Conservation (phyloP, 257 asterid species). For the Nicotiana tomentosiformis region DNA sequence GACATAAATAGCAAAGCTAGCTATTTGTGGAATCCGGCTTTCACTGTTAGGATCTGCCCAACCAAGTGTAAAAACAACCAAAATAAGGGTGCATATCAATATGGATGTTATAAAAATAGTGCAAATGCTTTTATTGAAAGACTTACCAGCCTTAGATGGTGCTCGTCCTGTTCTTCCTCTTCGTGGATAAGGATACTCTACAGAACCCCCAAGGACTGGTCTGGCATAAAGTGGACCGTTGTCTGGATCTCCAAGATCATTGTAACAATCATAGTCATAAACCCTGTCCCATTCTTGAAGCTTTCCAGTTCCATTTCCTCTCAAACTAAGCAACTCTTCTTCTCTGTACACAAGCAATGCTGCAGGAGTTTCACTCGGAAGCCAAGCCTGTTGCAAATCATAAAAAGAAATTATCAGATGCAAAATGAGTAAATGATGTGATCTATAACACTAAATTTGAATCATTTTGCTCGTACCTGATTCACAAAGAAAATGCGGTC, state of each 20-base stretch:
- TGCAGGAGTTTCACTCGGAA: constrained; percentile 15
- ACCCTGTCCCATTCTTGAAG: constrained; percentile 20
- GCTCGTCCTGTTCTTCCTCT: constrained; percentile 19
- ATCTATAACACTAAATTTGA: not conserved
- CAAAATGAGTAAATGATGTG: no score
- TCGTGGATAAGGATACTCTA: constrained; percentile 14
- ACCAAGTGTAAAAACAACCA: not conserved
- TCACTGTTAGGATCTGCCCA: constrained; percentile 13
- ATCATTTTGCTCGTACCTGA: constrained; percentile 27
- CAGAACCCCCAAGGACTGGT: constrained; percentile 8
- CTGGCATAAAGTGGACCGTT: not conserved
- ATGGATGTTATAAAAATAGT: not conserved
- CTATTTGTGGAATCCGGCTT: constrained; percentile 8
- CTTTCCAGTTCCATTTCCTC: constrained; percentile 15
- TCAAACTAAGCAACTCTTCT: constrained; percentile 10
- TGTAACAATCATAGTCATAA: constrained; percentile 14
- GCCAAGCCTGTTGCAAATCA: not conserved
- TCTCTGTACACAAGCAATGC: constrained; percentile 8
- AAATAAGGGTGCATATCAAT: not conserved
- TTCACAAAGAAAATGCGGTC: constrained; percentile 60
- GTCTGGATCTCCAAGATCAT: constrained; percentile 10
- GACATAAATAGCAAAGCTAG: not conserved
- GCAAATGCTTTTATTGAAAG: not conserved
- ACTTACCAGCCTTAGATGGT: not conserved
- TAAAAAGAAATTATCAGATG: not conserved